Evolutionary conservation across 805 yeast genomes (phyloP).

Genomic region (Myxozyma sirexii): DNA sequence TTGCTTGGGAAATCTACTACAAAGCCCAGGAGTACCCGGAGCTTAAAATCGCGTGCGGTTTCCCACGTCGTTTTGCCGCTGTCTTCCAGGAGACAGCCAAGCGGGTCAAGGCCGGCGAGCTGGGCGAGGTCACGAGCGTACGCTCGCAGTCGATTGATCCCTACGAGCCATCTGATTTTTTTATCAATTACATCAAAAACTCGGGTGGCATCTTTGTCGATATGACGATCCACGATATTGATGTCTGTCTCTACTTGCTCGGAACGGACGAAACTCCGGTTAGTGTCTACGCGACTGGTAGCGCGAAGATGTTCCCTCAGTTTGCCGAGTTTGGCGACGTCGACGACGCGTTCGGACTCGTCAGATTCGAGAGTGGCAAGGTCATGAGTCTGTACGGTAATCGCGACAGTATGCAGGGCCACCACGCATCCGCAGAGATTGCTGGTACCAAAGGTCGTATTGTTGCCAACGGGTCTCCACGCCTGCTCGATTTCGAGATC

Average conservation of each 20-base stretch:
- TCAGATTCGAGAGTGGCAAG: slow-evolving; percentile 31
- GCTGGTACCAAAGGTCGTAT: slow-evolving; percentile 36
- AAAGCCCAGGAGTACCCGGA: slow-evolving; percentile 22
- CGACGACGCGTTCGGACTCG: slow-evolving; percentile 35
- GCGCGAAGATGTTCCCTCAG: slow-evolving; percentile 32
- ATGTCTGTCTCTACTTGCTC: slow-evolving; percentile 30
- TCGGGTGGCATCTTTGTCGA: slow-evolving; percentile 40
- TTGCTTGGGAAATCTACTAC: slow-evolving; percentile 29
- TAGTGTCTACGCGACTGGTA: slow-evolving; percentile 33
- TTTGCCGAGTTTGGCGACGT: slow-evolving; percentile 35
- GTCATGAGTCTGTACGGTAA: slow-evolving; percentile 30
- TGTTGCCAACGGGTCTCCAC: slow-evolving; percentile 30
- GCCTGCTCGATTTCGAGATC: slow-evolving; percentile 16
- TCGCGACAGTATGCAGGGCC: slow-evolving; percentile 36
- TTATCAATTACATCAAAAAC: slow-evolving; percentile 31
- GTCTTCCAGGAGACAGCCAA: slow-evolving; percentile 25
- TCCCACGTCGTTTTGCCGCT: slow-evolving; percentile 19
- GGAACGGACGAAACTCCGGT: slow-evolving; percentile 31
- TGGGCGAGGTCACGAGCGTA: slow-evolving; percentile 29
- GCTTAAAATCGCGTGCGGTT: slow-evolving; percentile 24
- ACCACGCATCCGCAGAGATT: slow-evolving; percentile 35
- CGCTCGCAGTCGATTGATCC: slow-evolving; percentile 34
- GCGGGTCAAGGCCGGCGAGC: slow-evolving; percentile 27
- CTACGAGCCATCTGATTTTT: slow-evolving; percentile 17
- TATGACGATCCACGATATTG: slow-evolving; percentile 36